phyloP scores from a whole-genome alignment of 225 moss, liverwort and hornwort species.

The Sphagnum tenellum region DNA sequence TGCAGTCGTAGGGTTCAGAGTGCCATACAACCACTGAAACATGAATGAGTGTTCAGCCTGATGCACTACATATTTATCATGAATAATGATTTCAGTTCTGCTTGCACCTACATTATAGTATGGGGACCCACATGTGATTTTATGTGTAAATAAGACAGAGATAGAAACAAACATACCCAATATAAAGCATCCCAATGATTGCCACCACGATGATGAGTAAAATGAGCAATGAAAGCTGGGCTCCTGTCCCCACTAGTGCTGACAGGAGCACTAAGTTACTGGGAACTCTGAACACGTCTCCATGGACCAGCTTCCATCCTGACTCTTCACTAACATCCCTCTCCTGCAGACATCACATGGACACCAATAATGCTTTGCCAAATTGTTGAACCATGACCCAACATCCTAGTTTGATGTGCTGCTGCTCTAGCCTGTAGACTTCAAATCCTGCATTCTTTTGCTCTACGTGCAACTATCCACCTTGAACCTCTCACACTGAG shows the following conservation, averaged over 20 bases:
- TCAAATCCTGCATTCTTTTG: too few relatives aligned
- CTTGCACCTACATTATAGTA: not conserved
- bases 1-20: too few relatives aligned
- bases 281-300: constrained; percentile 92
- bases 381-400: too few relatives aligned
- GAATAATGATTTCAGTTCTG: not conserved
- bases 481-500: too few relatives aligned
- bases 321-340: constrained; percentile 98
- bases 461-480: too few relatives aligned
- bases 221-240: constrained; percentile 84
- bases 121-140: not conserved
- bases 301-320: constrained; percentile 97
- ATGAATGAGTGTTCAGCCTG: not conserved
- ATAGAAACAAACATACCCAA: constrained; percentile 51
- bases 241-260: constrained; percentile 87
- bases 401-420: too few relatives aligned
- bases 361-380: too few relatives aligned
- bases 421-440: too few relatives aligned
- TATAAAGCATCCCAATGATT: constrained; percentile 93
- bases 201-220: constrained; percentile 84
- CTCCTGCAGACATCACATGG: constrained; percentile 40
- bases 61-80: not conserved
- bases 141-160: not conserved
- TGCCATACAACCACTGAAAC: not conserved
- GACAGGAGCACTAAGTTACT: constrained; percentile 84